phyloP scores from a whole-genome alignment of 805 yeast species.

The Ogataea parapolymorpha region DNA sequence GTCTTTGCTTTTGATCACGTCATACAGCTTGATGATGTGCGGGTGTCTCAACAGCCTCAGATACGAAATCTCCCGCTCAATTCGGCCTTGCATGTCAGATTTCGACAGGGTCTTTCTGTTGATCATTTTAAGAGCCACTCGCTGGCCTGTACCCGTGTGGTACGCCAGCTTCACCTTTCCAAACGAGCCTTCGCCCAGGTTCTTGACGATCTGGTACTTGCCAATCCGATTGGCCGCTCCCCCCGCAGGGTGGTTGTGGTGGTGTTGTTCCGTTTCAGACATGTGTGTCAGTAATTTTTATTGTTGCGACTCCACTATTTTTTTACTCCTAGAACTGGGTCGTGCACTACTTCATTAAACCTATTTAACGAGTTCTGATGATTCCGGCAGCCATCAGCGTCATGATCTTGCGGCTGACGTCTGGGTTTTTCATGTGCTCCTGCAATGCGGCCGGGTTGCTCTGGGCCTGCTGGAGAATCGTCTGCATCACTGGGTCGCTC shows the following conservation, averaged over 20 bases:
- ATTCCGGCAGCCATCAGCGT: constrained; percentile 94
- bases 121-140: constrained; percentile 90
- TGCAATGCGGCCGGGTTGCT: constrained; percentile 94
- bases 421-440: constrained; percentile 98
- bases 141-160: constrained; percentile 86
- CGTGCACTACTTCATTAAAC: constrained; percentile 6
- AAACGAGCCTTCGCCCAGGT: constrained; percentile 94
- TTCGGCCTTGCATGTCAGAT: constrained; percentile 94
- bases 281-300: constrained; percentile 7
- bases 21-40: constrained; percentile 91
- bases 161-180: constrained; percentile 93
- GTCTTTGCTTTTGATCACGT: constrained; percentile 91
- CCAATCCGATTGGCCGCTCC: constrained; percentile 56
- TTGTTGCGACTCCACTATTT: constrained; percentile 9
- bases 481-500: constrained; percentile 95
- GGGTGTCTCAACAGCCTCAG: constrained; percentile 87
- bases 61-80: constrained; percentile 91
- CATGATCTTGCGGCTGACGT: constrained; percentile 80
- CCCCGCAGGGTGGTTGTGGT: constrained; percentile 21
- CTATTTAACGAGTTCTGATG: constrained; percentile 71
- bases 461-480: constrained; percentile 89
- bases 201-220: constrained; percentile 87
- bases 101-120: constrained; percentile 89
- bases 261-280: constrained; percentile 17
- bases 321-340: background rate